Conservation (phyloP, 345 rosid species). For the Isatis tinctoria region DNA sequence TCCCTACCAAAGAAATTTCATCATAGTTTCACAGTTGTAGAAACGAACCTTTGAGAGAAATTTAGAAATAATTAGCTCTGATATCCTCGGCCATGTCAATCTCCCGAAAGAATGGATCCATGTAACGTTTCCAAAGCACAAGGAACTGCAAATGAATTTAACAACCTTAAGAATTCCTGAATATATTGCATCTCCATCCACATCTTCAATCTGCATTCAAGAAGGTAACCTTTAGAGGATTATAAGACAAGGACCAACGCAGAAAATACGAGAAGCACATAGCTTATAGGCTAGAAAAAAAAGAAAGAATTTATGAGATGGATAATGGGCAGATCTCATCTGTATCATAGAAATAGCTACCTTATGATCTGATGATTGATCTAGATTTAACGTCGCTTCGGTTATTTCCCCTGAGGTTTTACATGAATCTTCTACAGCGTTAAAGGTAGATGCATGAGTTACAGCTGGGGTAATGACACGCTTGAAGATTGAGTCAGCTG, state of each 20-base stretch:
- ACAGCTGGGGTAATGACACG: conserved; percentile 70
- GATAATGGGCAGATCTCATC: neutral
- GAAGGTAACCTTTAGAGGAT: neutral
- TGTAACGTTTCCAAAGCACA: conserved; percentile 73
- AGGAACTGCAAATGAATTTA: conserved; percentile 51
- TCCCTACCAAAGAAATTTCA: conserved; percentile 5
- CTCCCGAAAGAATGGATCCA: conserved; percentile 86
- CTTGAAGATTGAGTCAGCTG: conserved; percentile 85
- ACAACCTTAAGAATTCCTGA: conserved; percentile 54
- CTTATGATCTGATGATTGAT: conserved; percentile 43
- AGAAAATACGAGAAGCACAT: conserved; percentile 6
- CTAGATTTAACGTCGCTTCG: conserved; percentile 52
- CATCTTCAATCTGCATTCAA: conserved; percentile 44
- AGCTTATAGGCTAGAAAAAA: neutral
- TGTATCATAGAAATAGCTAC: conserved; percentile 34
- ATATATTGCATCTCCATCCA: conserved; percentile 61
- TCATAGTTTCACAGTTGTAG: neutral
- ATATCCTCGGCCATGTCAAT: conserved; percentile 89
- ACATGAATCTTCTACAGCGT: conserved; percentile 49
- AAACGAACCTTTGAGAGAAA: conserved; percentile 85
- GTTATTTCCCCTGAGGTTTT: conserved; percentile 41
- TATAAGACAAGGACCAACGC: neutral
- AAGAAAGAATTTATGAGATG: conserved; percentile 2
- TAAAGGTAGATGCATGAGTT: conserved; percentile 47
- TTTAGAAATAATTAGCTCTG: conserved; percentile 75